Conservation (phyloP, 2,329 filamentous ascomycete genomes). For the Verticillium nubilum region DNA sequence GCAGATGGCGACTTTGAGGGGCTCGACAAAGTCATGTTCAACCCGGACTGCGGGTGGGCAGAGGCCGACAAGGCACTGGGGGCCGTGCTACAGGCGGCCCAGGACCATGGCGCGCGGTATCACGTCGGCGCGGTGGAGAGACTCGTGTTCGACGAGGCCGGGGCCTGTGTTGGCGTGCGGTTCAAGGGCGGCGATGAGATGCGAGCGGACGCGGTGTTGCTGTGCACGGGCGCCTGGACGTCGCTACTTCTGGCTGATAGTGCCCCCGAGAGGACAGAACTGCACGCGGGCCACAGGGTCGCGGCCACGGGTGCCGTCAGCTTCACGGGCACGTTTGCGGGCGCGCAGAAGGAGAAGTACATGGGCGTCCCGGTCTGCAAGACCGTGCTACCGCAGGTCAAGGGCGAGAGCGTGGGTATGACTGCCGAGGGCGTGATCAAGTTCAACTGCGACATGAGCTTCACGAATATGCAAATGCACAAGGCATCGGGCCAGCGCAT, state of each 20-base stretch:
- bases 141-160: conserved; percentile 40
- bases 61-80: conserved; percentile 51
- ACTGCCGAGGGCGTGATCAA: conserved; percentile 48
- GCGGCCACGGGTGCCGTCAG: conserved; percentile 49
- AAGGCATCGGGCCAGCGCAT: conserved; percentile 43
- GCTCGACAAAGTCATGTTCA: conserved; percentile 49
- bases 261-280: conserved; percentile 38
- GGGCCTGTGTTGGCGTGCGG: conserved; percentile 43
- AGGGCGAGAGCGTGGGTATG: conserved; percentile 38
- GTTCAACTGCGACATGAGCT: conserved; percentile 55
- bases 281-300: conserved; percentile 48
- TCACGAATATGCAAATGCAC: conserved; percentile 46
- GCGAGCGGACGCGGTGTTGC: conserved; percentile 45
- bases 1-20: conserved; percentile 50
- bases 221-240: conserved; percentile 54
- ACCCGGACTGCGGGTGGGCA: conserved; percentile 55
- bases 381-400: conserved; percentile 33
- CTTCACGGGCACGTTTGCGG: conserved; percentile 31
- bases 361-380: conserved; percentile 48
- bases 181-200: conserved; percentile 39
- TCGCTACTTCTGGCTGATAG: conserved; percentile 46
- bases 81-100: conserved; percentile 45
- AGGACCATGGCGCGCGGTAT: conserved; percentile 51
- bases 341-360: conserved; percentile 41
- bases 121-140: conserved; percentile 41